Evolutionary conservation across 1,139 yeast species (phyloP).

Genomic region (Lodderomyces orthopsilosis): DNA sequence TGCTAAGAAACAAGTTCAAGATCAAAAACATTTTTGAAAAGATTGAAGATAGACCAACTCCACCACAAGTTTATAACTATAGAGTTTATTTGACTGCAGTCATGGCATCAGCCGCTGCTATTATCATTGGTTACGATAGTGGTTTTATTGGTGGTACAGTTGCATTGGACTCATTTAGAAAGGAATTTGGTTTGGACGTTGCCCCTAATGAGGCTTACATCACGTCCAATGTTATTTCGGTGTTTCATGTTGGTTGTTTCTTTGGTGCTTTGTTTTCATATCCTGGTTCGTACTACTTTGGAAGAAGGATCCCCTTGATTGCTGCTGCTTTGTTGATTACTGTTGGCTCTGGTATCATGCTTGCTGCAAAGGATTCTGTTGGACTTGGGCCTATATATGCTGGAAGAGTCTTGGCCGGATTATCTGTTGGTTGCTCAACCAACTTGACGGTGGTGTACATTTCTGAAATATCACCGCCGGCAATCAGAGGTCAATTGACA

Average conservation of each 20-base stretch:
- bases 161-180: constrained; percentile 33
- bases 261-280: constrained; percentile 43
- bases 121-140: constrained; percentile 42
- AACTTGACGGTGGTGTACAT: constrained; percentile 42
- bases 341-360: constrained; percentile 40
- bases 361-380: constrained; percentile 27
- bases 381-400: constrained; percentile 43
- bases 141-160: constrained; percentile 46
- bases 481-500: constrained; percentile 39
- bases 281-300: constrained; percentile 36
- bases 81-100: constrained; percentile 36
- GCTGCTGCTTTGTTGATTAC: constrained; percentile 35
- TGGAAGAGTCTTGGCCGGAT: constrained; percentile 41
- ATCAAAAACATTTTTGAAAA: constrained; percentile 31
- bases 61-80: constrained; percentile 37
- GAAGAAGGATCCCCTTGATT: constrained; percentile 35
- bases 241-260: constrained; percentile 45
- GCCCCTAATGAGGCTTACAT: constrained; percentile 23
- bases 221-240: constrained; percentile 39
- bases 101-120: constrained; percentile 40
- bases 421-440: constrained; percentile 41
- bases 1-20: constrained; percentile 5
- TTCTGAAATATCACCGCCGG: constrained; percentile 42
- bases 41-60: constrained; percentile 40
- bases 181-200: constrained; percentile 34